Conservation (phyloP, 2,329 filamentous ascomycete species). For the Aspergillus sp. region DNA sequence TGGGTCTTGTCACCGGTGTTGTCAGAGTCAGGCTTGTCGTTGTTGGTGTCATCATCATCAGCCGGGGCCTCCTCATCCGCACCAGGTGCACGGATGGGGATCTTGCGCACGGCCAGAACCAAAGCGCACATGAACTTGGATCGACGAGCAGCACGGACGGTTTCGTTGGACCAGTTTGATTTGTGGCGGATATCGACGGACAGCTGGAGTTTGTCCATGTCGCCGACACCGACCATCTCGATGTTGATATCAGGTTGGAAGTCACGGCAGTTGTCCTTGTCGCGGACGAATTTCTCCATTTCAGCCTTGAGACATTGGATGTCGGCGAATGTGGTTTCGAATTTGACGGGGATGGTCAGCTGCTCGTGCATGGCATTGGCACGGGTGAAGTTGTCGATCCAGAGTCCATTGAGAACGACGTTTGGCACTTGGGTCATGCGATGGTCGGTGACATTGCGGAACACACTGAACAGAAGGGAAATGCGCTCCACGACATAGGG, state of each 20-base stretch:
- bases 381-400: constrained; percentile 90
- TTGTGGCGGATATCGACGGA: constrained; percentile 86
- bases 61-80: constrained; percentile 43
- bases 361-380: constrained; percentile 89
- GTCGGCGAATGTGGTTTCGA: constrained; percentile 84
- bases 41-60: constrained; percentile 58
- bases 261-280: constrained; percentile 82
- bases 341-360: constrained; percentile 74
- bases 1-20: background rate
- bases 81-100: constrained; percentile 73
- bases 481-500: constrained; percentile 86
- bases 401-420: constrained; percentile 84
- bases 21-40: constrained; percentile 57
- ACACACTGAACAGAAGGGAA: constrained; percentile 87
- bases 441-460: constrained; percentile 75
- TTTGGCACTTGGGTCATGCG: constrained; percentile 83
- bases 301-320: constrained; percentile 79
- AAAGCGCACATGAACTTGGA: constrained; percentile 98
- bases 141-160: constrained; percentile 71
- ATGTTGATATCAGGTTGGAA: constrained; percentile 82
- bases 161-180: constrained; percentile 85
- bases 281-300: constrained; percentile 77
- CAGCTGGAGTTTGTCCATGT: constrained; percentile 83
- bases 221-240: constrained; percentile 70
- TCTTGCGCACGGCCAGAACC: constrained; percentile 74